Percentiles rank a stretch among this genome's conserved stretches.
These are phyloP conservation scores for Penicillium expansum DNA, from an alignment of 2,329 filamentous ascomycete genomes.

Conservation along the genomic window DNA sequence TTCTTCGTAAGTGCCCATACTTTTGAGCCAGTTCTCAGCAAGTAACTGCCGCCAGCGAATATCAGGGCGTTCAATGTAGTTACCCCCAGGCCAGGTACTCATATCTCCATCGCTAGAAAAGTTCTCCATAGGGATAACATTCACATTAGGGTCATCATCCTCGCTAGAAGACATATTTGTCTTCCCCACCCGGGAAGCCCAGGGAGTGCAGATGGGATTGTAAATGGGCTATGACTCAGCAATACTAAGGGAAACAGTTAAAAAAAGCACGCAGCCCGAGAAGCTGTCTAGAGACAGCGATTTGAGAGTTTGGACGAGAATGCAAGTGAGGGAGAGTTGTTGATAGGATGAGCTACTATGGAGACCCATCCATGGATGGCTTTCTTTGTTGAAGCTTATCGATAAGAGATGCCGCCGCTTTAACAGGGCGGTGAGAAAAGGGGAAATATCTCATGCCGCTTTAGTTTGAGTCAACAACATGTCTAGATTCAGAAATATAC, in stretches of 20 bases:
- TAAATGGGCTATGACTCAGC: not conserved
- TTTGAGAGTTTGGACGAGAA: not conserved
- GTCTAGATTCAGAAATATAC: not conserved
- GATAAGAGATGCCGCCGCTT: not conserved
- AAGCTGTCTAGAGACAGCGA: not conserved
- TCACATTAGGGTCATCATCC: conserved; percentile 21
- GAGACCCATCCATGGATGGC: not conserved
- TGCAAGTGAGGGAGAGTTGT: not conserved
- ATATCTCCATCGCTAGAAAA: conserved; percentile 41
- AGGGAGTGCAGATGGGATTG: not conserved
- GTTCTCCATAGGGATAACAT: conserved; percentile 35
- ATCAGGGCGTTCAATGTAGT: conserved; percentile 32
- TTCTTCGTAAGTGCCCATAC: conserved; percentile 37
- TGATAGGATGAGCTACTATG: conserved; percentile 4
- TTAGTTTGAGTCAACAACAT: not conserved
- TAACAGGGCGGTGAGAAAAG: not conserved
- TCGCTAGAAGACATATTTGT: conserved; percentile 8
- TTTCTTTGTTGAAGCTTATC: conserved; percentile 2
- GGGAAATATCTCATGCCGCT: not conserved
- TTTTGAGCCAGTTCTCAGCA: conserved; percentile 49
- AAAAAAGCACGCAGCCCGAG: not conserved
- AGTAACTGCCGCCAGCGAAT: conserved; percentile 49
- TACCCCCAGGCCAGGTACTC: conserved; percentile 36
- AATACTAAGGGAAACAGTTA: not conserved
- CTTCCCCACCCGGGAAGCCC: not conserved